These are phyloP conservation scores for Cyanidiococcus yangmingshanensis DNA, from an alignment of 23 red algal species.

Conservation along the genomic window DNA sequence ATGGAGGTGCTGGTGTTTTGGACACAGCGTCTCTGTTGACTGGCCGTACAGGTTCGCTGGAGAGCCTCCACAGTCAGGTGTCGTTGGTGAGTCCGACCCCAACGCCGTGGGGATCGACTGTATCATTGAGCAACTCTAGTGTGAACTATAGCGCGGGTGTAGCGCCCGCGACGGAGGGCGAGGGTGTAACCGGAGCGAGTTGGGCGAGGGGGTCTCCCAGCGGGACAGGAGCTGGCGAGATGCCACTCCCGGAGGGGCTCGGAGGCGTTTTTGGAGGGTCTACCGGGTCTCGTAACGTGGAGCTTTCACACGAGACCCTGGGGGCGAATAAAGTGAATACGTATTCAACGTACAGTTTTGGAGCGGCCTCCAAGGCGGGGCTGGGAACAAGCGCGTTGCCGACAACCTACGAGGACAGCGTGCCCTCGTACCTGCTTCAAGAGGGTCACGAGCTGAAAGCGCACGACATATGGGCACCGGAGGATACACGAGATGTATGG, in stretches of 20 bases:
- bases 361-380: not conserved
- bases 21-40: not conserved
- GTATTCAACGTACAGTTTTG: not conserved
- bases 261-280: not conserved
- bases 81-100: not conserved
- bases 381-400: not conserved
- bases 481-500: not conserved
- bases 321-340: not conserved
- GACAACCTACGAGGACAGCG: not conserved
- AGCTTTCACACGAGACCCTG: not conserved
- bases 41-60: not conserved
- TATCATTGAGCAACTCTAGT: not conserved
- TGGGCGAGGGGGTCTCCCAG: not conserved
- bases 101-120: not conserved
- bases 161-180: not conserved
- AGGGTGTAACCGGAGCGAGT: not conserved
- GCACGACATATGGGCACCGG: not conserved
- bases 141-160: not conserved
- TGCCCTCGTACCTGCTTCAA: not conserved
- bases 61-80: not conserved
- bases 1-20: not conserved
- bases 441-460: not conserved
- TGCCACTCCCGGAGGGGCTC: not conserved
- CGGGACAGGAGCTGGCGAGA: not conserved
- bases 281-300: not conserved